These are phyloP conservation scores for Pythium brassicae DNA, from an alignment of 352 stramenopile genomes.

Conservation along the genomic window DNA sequence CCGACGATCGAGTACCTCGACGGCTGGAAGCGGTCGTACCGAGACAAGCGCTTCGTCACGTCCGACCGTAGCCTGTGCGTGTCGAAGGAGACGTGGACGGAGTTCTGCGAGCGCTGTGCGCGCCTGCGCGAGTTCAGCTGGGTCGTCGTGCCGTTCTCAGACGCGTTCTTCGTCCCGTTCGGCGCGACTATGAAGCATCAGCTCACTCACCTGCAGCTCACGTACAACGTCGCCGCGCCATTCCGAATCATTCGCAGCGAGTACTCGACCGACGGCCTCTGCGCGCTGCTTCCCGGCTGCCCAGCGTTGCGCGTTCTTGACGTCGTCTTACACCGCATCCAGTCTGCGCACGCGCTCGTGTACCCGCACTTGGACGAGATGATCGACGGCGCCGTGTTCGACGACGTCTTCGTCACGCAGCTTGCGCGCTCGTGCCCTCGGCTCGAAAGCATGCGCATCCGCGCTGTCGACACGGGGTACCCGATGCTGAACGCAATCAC, in stretches of 20 bases:
- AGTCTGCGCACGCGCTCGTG: constrained; percentile 38
- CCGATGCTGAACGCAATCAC: constrained; percentile 28
- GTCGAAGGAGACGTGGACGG: constrained; percentile 29
- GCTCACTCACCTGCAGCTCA: constrained; percentile 39
- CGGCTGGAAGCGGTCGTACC: constrained; percentile 58
- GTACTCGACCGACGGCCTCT: constrained; percentile 41
- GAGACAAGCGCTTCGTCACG: constrained; percentile 28
- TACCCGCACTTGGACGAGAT: constrained; percentile 60
- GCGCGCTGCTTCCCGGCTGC: constrained; percentile 25
- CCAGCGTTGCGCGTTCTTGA: constrained; percentile 31
- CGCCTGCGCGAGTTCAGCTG: constrained; percentile 57
- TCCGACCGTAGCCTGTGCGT: constrained; percentile 36
- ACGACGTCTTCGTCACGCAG: constrained; percentile 30
- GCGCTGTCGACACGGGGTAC: constrained; percentile 22
- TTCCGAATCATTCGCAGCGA: constrained; percentile 46
- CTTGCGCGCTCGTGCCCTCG: constrained; percentile 20
- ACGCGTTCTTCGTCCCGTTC: constrained; percentile 64
- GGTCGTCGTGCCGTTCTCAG: constrained; percentile 60
- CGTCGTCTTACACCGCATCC: constrained; percentile 41
- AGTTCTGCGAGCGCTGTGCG: constrained; percentile 37
- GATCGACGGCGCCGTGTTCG: constrained; percentile 48
- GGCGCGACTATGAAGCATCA: constrained; percentile 26
- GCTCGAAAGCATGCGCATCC: constrained; percentile 29
- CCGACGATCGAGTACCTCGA: constrained; percentile 57
- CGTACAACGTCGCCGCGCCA: constrained; percentile 43